phyloP scores from a whole-genome alignment of 2,329 filamentous ascomycete species.

The Bipolaris bicolor region DNA sequence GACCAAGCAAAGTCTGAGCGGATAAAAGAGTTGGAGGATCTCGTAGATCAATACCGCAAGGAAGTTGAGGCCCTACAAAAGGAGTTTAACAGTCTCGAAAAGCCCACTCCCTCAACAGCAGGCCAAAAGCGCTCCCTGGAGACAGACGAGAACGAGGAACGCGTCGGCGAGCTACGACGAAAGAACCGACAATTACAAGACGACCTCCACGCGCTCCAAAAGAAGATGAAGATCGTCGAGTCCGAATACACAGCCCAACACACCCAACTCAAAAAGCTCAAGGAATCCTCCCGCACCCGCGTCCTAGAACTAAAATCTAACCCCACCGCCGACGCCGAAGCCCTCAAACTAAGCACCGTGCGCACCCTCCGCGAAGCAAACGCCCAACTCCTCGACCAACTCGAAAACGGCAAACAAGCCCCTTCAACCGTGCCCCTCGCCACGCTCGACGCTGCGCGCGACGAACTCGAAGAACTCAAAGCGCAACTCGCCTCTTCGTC shows the following conservation, averaged over 20 bases:
- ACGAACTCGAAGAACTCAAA: conserved; percentile 70
- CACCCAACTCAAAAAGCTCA: conserved; percentile 72
- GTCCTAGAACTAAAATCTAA: conserved; percentile 89
- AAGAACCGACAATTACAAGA: conserved; percentile 88
- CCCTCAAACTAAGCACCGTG: conserved; percentile 81
- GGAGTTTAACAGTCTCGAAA: conserved; percentile 74
- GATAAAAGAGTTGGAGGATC: conserved; percentile 80
- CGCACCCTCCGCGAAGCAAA: conserved; percentile 82
- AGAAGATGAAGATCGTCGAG: conserved; percentile 71
- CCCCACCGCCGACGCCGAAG: conserved; percentile 84
- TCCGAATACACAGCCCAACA: conserved; percentile 75
- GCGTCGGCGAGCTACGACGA: conserved; percentile 80
- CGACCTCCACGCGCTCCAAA: conserved; percentile 72
- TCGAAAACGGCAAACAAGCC: conserved; percentile 53
- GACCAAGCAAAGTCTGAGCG: conserved; percentile 77
- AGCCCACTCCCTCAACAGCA: conserved; percentile 50
- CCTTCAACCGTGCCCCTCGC: conserved; percentile 72
- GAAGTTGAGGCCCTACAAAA: conserved; percentile 77
- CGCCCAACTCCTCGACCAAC: conserved; percentile 75
- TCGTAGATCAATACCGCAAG: conserved; percentile 83
- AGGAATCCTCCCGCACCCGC: conserved; percentile 75
- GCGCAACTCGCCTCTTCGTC: conserved; percentile 66
- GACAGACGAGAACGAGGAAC: conserved; percentile 65
- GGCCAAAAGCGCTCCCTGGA: conserved; percentile 70
- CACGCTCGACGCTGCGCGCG: conserved; percentile 74